Conservation (phyloP, 1,284 basidiomycete genomes). For the Pyrrhoderma lamaoense region DNA sequence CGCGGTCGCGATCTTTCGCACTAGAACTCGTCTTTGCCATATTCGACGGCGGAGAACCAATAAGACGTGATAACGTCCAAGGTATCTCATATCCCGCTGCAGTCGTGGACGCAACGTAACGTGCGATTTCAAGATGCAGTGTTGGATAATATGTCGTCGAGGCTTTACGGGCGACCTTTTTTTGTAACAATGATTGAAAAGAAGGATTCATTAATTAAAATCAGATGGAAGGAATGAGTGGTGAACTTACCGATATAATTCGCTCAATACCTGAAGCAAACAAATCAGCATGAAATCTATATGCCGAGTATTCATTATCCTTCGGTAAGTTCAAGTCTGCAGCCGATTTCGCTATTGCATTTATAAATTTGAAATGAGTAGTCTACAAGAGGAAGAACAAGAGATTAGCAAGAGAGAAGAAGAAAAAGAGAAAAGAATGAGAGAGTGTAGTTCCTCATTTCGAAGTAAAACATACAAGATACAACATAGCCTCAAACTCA, state of each 20-base stretch:
- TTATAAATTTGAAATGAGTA: constrained; percentile 77
- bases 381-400: constrained; percentile 44
- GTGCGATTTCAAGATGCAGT: constrained; percentile 84
- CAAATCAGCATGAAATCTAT: constrained; percentile 75
- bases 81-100: constrained; percentile 68
- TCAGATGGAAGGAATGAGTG: constrained; percentile 17
- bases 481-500: constrained; percentile 94
- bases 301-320: constrained; percentile 67
- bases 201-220: background rate
- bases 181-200: background rate
- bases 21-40: constrained; percentile 36
- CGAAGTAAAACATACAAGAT: constrained; percentile 84
- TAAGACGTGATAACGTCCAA: constrained; percentile 62
- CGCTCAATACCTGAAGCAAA: constrained; percentile 86
- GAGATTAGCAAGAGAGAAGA: constrained; percentile 1
- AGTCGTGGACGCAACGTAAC: constrained; percentile 65
- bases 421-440: background rate
- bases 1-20: constrained; percentile 13
- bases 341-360: constrained; percentile 60
- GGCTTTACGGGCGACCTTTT: constrained; percentile 84
- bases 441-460: too few species aligned
- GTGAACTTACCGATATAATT: constrained; percentile 52
- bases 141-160: constrained; percentile 89
- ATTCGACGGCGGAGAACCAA: constrained; percentile 58
- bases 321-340: constrained; percentile 57